Evolutionary conservation across 2,329 filamentous ascomycete genomes (phyloP).

Genomic region (Gaeumannomyces tritici): DNA sequence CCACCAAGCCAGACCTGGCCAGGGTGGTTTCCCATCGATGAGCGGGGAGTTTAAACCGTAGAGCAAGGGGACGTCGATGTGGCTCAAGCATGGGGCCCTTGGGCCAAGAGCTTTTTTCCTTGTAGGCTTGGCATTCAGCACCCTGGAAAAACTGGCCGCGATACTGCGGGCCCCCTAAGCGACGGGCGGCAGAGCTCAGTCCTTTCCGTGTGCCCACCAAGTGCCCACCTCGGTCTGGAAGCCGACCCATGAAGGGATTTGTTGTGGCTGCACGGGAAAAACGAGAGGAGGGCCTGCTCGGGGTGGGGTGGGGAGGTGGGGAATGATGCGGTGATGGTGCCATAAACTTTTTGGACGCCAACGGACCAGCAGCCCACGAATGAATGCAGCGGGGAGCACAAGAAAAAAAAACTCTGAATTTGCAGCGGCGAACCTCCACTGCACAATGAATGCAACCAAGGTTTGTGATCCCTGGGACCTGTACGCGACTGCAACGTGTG

Average conservation of each 20-base stretch:
- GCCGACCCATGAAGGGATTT: no score
- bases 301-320: neutral
- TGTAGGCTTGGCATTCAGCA: neutral
- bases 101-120: neutral
- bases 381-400: no score
- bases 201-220: neutral
- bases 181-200: neutral
- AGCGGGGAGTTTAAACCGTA: no score
- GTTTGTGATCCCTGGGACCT: no score
- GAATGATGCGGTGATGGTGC: neutral
- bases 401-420: neutral
- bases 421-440: neutral
- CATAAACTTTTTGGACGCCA: neutral
- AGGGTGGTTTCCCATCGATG: no score
- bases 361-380: no score
- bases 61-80: neutral
- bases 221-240: neutral
- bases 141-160: neutral
- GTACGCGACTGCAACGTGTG: no score
- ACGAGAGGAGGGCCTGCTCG: no score
- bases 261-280: neutral
- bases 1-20: no score
- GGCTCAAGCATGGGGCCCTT: neutral
- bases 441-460: no score
- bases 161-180: neutral